phyloP scores from a whole-genome alignment of 2,329 filamentous ascomycete species.

The Aspergillus sp. region DNA sequence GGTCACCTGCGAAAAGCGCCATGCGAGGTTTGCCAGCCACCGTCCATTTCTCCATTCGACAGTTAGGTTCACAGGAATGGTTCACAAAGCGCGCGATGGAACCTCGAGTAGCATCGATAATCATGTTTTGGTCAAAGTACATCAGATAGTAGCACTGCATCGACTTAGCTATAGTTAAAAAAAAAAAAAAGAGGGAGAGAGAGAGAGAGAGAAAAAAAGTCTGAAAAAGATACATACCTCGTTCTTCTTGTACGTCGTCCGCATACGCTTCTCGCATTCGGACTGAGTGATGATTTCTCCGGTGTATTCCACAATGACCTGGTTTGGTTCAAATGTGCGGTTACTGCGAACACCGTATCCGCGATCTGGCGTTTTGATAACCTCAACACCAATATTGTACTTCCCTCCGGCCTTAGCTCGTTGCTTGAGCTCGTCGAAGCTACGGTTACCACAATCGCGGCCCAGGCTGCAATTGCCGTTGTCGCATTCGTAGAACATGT shows the following conservation, averaged over 20 bases:
- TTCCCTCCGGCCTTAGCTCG: slow-evolving; percentile 72
- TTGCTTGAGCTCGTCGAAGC: slow-evolving; percentile 71
- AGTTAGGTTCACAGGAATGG: slow-evolving; percentile 94
- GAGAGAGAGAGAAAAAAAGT: too few relatives aligned
- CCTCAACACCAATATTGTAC: slow-evolving; percentile 89
- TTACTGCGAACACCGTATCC: slow-evolving; percentile 90
- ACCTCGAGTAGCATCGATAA: slow-evolving; percentile 92
- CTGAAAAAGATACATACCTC: slow-evolving; percentile 53
- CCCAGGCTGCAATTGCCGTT: slow-evolving; percentile 78
- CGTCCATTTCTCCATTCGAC: slow-evolving; percentile 96
- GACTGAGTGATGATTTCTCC: slow-evolving; percentile 95
- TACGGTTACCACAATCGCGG: slow-evolving; percentile 75
- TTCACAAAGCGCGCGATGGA: slow-evolving; percentile 98
- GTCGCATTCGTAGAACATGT: slow-evolving; percentile 97
- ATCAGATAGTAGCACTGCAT: slow-evolving; percentile 90
- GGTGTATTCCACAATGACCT: slow-evolving; percentile 98
- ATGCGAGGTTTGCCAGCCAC: slow-evolving; percentile 90
- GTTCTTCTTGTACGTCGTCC: slow-evolving; percentile 85
- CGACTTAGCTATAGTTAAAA: neutral
- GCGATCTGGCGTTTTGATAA: slow-evolving; percentile 80
- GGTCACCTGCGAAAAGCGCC: slow-evolving; percentile 89
- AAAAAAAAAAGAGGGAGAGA: too few relatives aligned
- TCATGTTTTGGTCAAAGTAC: slow-evolving; percentile 98
- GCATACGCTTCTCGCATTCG: slow-evolving; percentile 91
- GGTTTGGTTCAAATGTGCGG: slow-evolving; percentile 75